Base-by-base conservation (phyloP, 768 basidiomycete species). In the Mycena epipterygia region DNA sequence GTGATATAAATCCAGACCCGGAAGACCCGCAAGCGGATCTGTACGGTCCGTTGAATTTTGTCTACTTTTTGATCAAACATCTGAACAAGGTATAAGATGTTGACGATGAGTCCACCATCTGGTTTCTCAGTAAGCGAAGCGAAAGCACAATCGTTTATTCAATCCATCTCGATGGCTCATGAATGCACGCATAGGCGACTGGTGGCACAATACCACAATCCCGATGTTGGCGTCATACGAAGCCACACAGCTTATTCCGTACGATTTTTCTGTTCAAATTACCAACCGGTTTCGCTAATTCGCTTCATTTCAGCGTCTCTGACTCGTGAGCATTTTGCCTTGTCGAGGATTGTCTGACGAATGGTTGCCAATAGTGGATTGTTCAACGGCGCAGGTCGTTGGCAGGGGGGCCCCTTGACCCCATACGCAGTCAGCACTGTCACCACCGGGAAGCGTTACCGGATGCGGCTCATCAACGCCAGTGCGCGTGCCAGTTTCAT, bases 401-500 rank as follows among this genome's bases (percentile, higher is more conserved):
- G 73, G 74, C 64, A 77, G 7, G 78, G 79, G 3, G 88, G 88
- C 7, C 85, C 87, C 23, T 53, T 51, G 13, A 77, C 79, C 4
- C 77, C 82, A 0, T 81, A 85, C 48, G 64, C 85, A 0, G 80
- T 86, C 8, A 74, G 86, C 66, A 82, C 83, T 62, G 87, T 90
- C 51, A 65, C 75, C 2, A 62, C 67, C 0, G 85, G 84, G 16
- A 81, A 81, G 59, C 81, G 87, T 39, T 90, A 90, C 74, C 85
- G 89, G 46, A 84, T 90, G 79, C 87, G 89, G 14, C 63, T 90
- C 17, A 77, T 90, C 73, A 84, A 84, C 59, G 82, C 81, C 29
- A 86, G 87, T 23, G 88, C 88, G 65, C 80, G 84, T 37, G 81
- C 82, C 14, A 79, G 78, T n/a, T n/a, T n/a, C n/a, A n/a, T n/a